A percentile compares a stretch with the other conserved stretches of the same genome.
phyloP scores from a whole-genome alignment of 2,329 filamentous ascomycete species.

The Fusarium sp. region DNA sequence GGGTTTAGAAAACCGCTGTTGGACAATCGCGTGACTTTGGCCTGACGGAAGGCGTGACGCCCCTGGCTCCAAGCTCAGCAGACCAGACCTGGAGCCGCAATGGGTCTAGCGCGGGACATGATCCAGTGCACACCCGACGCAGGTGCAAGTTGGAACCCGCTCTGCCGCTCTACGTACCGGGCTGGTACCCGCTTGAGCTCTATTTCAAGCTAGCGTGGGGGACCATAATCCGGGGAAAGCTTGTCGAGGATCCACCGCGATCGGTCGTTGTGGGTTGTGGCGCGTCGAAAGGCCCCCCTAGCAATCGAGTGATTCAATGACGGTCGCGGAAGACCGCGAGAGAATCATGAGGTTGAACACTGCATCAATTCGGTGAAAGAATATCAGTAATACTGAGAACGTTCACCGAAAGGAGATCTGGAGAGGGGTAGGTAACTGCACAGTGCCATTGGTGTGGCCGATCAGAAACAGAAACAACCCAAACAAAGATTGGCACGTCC shows the following conservation, averaged over 20 bases:
- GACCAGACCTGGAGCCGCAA: constrained; percentile 44
- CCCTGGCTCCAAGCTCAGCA: constrained; percentile 48
- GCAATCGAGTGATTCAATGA: constrained; percentile 38
- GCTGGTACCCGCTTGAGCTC: constrained; percentile 45
- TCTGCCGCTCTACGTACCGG: constrained; percentile 39
- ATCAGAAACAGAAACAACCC: constrained; percentile 20
- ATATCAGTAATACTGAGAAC: neutral
- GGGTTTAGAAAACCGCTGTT: constrained; percentile 10
- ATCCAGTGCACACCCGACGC: constrained; percentile 23
- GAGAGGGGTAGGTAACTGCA: constrained; percentile 14
- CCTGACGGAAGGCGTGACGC: constrained; percentile 50
- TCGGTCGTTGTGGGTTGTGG: constrained; percentile 44
- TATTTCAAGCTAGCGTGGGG: constrained; percentile 35
- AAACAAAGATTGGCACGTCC: constrained; percentile 33
- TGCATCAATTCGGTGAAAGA: neutral
- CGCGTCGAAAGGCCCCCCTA: constrained; percentile 32
- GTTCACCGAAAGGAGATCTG: constrained; percentile 6
- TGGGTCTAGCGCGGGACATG: constrained; percentile 41
- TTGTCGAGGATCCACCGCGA: constrained; percentile 50
- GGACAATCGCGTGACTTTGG: constrained; percentile 52
- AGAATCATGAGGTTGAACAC: constrained; percentile 13
- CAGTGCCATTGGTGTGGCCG: constrained; percentile 24
- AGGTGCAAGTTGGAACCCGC: constrained; percentile 19
- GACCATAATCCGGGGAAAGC: constrained; percentile 54
- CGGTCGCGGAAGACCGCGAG: constrained; percentile 30